Base-by-base conservation (phyloP, 1,284 basidiomycete species). In the Pholiota adiposa region DNA sequence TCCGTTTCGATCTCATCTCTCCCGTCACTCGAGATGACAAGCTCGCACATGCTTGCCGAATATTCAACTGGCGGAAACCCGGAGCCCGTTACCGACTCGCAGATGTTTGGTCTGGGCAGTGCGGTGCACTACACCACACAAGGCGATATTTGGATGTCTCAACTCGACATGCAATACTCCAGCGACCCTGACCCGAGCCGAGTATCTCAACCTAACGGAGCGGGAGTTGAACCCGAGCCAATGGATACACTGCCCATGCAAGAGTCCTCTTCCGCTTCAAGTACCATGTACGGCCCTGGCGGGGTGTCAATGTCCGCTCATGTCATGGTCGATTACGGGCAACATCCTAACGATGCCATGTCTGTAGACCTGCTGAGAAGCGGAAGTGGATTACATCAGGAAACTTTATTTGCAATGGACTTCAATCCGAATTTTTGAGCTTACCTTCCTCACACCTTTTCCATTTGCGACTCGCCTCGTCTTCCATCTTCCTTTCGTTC, bases 331-430 rank as follows among this genome's bases (percentile, higher is more conserved):
- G 56, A 51, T 29, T 51, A 58, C 16, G 38, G 56, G 9, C 7
- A 41, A 12, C 2, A n/a, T 14, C 19, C 33, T 6, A 11, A 11
- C n/a, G 54, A 56, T 3, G 25, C 51, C 34, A 52, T 52, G 38
- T 44, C 55, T 27, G 38, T 21, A 34, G 36, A 58, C 34, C 27
- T 58, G 11, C 36, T 58, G 9, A 29, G 51, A 14, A n/a, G 29
- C 36, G 58, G 38, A 29, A 25, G 16, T 21, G 41, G 29, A 9
- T 23, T 48, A 55, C 54, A 44, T 46, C 51, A 63, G n/a, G 63
- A 66, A 36, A 56, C 54, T 51, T 40, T 70, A 23, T 70, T 65
- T 34, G 29, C 62, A 21, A 68, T 68, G 67, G 67, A 68, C 54
- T 55, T 57, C 21, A 65, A 68, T n/a, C n/a, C n/a, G 65, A 69